Evolutionary conservation across 1,284 basidiomycete species (phyloP), one percentile per base, ranked within the genome.

Genomic region (Uromyces viciae-fabae): DNA sequence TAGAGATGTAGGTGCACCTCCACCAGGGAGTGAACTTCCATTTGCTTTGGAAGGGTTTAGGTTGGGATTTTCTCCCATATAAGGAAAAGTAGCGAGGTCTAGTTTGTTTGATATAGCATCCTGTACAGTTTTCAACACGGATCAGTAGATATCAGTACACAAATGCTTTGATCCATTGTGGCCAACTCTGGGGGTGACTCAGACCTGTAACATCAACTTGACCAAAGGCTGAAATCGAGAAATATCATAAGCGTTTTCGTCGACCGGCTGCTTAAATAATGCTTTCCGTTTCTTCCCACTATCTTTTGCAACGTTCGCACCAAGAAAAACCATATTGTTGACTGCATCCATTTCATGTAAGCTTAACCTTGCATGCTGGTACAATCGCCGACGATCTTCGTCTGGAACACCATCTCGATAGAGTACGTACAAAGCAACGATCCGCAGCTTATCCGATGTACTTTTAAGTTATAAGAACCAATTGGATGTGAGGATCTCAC

Each of bases 371-470:
- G 97, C 97, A 86, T 99, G 97, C 86, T 98, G 95, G 86, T 96
- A 99, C 81, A 99, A 87, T 81, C 97, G 89, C 82, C 95, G 90
- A 79, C 94, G 90, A 87, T 99, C 97, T 85, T 99, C 97, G 81
- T 98, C 96, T 25, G 96, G 95, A 11, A 99, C 96, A 66, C 97
- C 97, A 84, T 99, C 96, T 64, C 95, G 92, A 87, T 92, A 91
- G 86, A 98, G 91, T 84, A 99, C 94, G 86, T 99, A 99, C 22
- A 99, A 88, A 7, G 96, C 94, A 82, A 99, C 94, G 84, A 99
- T 93, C 81, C 97, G 93, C 54, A 98, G 94, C 89, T 99, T 99
- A 87, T 95, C 95, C 33, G 68, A 71, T 33, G 77, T 79, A 62
- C 77, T 79, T 62, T 1, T 36, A 11, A 28, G 25, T 17, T 14